Conservation (phyloP, 371 early-diverging fungal species). For the Syncephalis plumigaleata region DNA sequence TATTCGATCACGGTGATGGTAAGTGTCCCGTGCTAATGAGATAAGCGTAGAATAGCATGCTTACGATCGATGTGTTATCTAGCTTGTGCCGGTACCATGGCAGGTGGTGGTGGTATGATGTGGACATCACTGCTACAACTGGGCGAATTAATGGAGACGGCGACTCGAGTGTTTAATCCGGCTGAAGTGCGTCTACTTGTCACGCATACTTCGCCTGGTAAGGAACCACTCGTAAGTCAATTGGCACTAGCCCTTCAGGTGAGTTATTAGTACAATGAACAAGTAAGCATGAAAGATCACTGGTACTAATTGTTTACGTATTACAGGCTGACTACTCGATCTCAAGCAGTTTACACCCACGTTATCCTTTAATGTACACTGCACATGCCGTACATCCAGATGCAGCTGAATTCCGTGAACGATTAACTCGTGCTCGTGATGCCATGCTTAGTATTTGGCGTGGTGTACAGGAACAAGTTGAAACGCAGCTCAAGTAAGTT, state of each 20-base stretch:
- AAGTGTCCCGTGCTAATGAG: slow-evolving; percentile 2
- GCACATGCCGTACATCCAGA: slow-evolving; percentile 42
- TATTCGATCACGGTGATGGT: slow-evolving; percentile 55
- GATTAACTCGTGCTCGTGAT: slow-evolving; percentile 30
- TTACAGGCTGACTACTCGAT: slow-evolving; percentile 41
- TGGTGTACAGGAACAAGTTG: slow-evolving; percentile 33
- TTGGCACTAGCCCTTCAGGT: slow-evolving; percentile 34
- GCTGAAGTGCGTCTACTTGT: slow-evolving; percentile 37
- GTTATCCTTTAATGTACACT: slow-evolving; percentile 47
- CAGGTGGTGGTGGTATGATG: slow-evolving; percentile 46
- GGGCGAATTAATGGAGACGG: slow-evolving; percentile 42
- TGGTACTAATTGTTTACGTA: background rate
- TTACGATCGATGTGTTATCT: background rate
- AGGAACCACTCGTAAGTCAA: slow-evolving; percentile 42
- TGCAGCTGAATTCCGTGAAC: slow-evolving; percentile 34
- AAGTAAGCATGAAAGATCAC: background rate
- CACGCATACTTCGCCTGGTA: slow-evolving; percentile 42
- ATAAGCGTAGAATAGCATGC: background rate
- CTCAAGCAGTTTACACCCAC: slow-evolving; percentile 46
- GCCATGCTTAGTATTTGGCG: slow-evolving; percentile 38
- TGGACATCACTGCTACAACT: slow-evolving; percentile 51
- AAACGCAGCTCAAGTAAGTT: slow-evolving; percentile 30
- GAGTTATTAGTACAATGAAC: slow-evolving; percentile 5
- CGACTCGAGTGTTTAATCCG: slow-evolving; percentile 27
- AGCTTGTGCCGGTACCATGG: slow-evolving; percentile 29